These are phyloP conservation scores for Magnusiomyces tetraspermus DNA, from an alignment of 1,139 yeast genomes.

Conservation along the genomic window DNA sequence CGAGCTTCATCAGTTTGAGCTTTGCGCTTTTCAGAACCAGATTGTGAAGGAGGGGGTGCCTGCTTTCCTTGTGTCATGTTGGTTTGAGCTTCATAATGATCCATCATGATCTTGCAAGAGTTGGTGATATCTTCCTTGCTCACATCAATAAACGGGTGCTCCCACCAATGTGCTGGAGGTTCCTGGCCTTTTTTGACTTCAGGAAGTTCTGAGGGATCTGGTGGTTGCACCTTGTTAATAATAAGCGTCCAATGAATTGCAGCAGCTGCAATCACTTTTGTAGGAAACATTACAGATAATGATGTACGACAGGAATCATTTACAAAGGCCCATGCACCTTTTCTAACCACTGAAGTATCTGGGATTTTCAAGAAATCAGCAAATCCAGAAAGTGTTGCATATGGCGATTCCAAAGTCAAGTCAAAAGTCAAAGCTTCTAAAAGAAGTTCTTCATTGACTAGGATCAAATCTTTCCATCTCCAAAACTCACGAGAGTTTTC, in stretches of 20 bases:
- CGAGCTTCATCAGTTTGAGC: background rate
- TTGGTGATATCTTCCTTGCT: constrained; percentile 23
- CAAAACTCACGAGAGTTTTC: constrained; percentile 42
- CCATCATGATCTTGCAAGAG: constrained; percentile 28
- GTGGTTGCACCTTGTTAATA: constrained; percentile 16
- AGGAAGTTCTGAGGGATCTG: constrained; percentile 11
- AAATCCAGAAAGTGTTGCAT: constrained; percentile 26
- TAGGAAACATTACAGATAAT: constrained; percentile 27
- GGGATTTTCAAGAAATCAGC: constrained; percentile 23
- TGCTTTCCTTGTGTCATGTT: background rate
- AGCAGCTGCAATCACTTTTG: constrained; percentile 32
- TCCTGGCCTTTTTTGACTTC: background rate
- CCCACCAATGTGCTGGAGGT: constrained; percentile 24
- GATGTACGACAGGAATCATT: constrained; percentile 35
- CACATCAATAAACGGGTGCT: constrained; percentile 17
- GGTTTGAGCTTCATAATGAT: constrained; percentile 21
- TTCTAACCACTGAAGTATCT: constrained; percentile 22
- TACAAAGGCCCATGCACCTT: constrained; percentile 33
- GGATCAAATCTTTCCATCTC: constrained; percentile 42
- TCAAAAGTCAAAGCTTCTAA: constrained; percentile 45
- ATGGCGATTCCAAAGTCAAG: constrained; percentile 39
- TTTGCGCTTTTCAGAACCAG: background rate
- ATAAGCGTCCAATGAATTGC: constrained; percentile 34
- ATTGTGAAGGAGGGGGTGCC: background rate
- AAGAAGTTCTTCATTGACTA: constrained; percentile 38